Conservation (phyloP, 2,329 filamentous ascomycete species). For the Ophiostoma triangulosporum region DNA sequence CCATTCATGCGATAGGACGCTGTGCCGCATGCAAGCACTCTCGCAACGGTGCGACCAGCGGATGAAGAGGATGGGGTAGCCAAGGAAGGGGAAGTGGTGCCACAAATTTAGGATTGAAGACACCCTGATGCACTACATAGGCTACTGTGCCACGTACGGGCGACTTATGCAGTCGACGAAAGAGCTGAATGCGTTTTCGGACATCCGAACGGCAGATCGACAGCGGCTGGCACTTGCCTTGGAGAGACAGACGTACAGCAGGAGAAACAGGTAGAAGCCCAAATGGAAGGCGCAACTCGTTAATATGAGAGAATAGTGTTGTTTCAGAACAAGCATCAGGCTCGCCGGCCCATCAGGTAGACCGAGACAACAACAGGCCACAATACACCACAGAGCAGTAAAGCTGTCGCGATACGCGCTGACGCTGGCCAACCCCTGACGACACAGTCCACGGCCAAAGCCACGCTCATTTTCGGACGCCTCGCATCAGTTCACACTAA, state of each 20-base stretch:
- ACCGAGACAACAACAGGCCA: not conserved
- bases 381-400: not conserved
- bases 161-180: not conserved
- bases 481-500: not conserved
- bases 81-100: too few relatives aligned
- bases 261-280: not conserved
- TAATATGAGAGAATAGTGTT: not conserved
- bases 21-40: not conserved
- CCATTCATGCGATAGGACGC: not conserved
- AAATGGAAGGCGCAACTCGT: not conserved
- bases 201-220: not conserved
- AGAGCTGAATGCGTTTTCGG: not conserved
- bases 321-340: not conserved
- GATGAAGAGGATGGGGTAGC: not conserved
- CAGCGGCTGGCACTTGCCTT: not conserved
- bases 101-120: not conserved
- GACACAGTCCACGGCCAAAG: not conserved
- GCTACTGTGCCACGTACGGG: not conserved
- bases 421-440: not conserved
- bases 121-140: not conserved
- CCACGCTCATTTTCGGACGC: not conserved
- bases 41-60: not conserved
- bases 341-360: not conserved
- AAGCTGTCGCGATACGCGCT: not conserved
- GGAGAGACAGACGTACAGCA: not conserved